These are phyloP conservation scores for Stephania japonica DNA, from an alignment of 164 flowering plant species.

Conservation along the genomic window DNA sequence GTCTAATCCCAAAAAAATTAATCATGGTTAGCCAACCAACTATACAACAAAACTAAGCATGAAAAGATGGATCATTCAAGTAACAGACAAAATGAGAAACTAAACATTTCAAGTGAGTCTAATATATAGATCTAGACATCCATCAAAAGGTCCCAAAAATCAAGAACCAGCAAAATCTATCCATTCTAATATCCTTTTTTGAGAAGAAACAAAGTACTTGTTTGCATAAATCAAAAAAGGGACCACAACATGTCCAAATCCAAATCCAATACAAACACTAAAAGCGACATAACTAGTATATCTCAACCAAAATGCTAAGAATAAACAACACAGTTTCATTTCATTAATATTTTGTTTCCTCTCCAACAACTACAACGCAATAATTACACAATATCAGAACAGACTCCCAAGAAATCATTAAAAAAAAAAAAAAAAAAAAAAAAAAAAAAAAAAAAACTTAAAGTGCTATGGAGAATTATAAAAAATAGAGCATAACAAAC, in stretches of 20 bases:
- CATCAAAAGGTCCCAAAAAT: not conserved
- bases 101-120: not conserved
- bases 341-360: too few species aligned
- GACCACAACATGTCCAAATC: not conserved
- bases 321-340: too few species aligned
- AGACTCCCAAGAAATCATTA: not conserved
- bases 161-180: not conserved
- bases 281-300: not conserved
- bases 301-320: not conserved
- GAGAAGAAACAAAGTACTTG: not conserved
- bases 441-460: not conserved
- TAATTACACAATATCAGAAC: too few species aligned
- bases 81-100: not conserved
- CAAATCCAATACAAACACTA: not conserved
- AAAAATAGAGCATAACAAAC: not conserved
- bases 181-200: too few species aligned
- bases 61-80: not conserved
- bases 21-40: too few species aligned
- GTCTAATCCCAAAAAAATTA: not conserved
- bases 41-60: too few species aligned
- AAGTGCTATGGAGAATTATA: too few species aligned
- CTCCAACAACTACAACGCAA: too few species aligned
- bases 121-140: not conserved
- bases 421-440: not conserved
- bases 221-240: not conserved